Conservation (phyloP, 1,139 yeast species). For the Scheffersomyces parashehatae region DNA sequence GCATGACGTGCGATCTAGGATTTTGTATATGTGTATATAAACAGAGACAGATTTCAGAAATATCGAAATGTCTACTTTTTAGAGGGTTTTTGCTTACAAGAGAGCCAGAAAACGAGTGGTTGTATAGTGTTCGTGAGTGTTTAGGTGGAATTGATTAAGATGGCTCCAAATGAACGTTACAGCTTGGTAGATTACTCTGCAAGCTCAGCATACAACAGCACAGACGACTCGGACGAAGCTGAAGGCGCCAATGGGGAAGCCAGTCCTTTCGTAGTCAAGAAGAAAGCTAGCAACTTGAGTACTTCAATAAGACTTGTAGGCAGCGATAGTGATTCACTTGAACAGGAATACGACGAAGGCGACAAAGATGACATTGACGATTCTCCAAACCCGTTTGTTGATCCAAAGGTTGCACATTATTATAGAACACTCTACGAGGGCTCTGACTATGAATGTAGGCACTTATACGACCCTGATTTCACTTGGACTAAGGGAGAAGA, state of each 20-base stretch:
- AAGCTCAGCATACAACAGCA: neutral
- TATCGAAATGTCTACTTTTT: too few relatives aligned
- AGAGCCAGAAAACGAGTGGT: too few relatives aligned
- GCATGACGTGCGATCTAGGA: too few relatives aligned
- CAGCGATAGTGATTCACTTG: neutral
- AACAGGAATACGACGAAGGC: neutral
- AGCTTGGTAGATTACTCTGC: neutral
- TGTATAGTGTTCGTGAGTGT: too few relatives aligned
- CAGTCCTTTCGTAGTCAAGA: neutral
- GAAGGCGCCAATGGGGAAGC: neutral
- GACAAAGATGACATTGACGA: constrained; percentile 2
- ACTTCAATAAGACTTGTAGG: neutral
- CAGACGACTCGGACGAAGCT: neutral
- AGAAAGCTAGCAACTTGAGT: neutral
- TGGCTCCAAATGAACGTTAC: neutral
- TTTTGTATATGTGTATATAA: too few relatives aligned
- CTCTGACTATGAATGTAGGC: constrained; percentile 21
- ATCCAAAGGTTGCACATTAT: constrained; percentile 17
- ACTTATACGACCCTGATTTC: constrained; percentile 22
- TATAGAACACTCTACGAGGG: constrained; percentile 19
- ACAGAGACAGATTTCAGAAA: too few relatives aligned
- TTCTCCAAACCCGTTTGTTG: constrained; percentile 14
- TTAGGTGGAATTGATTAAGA: too few relatives aligned
- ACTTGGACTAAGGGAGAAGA: constrained; percentile 25
- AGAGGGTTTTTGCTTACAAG: too few relatives aligned